Evolutionary conservation across 2,329 filamentous ascomycete species (phyloP), one percentile per base, ranked within the genome.

Genomic region (Thielaviopsis ethacetica): DNA sequence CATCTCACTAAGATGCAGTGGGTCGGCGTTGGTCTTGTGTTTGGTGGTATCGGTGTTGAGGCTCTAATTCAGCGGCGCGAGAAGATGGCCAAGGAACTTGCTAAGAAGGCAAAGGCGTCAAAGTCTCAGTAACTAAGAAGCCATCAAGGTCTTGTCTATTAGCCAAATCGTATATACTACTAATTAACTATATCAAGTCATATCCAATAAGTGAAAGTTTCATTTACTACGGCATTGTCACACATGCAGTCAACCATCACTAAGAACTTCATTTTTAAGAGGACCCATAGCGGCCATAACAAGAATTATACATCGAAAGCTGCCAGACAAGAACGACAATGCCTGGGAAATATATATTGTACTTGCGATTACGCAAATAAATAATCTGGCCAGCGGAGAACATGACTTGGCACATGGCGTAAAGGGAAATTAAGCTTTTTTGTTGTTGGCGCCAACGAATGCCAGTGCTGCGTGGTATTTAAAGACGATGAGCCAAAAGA

Each of bases 1-100:
- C 81, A 80, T 63, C 78, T 98, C 54, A 86, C 82, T 27, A 73
- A 76, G n/a, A 94, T 91, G 79, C 93, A 98, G 73, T 95, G 91
- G 88, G 74, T 94, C 6, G 93, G 93, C 63, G 91, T 98, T 34
- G 85, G 81, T 0, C 76, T 98, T 61, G 93, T 98, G 9, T 98
- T 98, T 74, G 90, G 91, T 26, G 93, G 91, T 56, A 91, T 98
- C 68, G 93, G 90, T 30, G 87, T 91, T 41, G 93, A 98, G 74
- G 91, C 85, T 1, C 76, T 82, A 63, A 88, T 96, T 66, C 85
- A 86, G 59, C 79, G 86, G 64, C 76, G 79, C 64, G 91, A 95
- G 75, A 96, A 97, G 78, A 75, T 82, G 67, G 83, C 81, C 59
- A 95, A 94, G 76, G 83, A 85, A 69, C 76, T 74, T 57, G 83